Percentiles rank a stretch among this genome's conserved stretches.
Conservation (phyloP, 1,284 basidiomycete genomes). For the Xanthoconium separans region DNA sequence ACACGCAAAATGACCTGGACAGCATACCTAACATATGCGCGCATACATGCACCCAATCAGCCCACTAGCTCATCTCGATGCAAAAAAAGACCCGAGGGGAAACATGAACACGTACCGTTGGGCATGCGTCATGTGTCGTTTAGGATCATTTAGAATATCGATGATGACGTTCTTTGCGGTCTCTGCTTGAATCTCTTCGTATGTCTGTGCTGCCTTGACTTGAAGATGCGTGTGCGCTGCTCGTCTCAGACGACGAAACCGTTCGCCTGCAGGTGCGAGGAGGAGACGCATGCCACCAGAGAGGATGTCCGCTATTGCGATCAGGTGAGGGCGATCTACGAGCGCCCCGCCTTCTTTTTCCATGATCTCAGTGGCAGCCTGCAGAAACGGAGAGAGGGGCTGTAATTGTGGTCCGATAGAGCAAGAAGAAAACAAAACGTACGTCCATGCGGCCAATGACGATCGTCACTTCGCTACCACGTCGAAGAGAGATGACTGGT, state of each 20-base stretch:
- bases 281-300: conserved; percentile 25
- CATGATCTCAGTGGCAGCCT: conserved; percentile 30
- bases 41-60: neutral
- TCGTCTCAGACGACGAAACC: conserved; percentile 27
- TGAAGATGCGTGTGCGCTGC: conserved; percentile 39
- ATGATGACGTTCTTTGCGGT: conserved; percentile 36
- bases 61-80: neutral
- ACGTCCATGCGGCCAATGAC: conserved; percentile 34
- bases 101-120: conserved; percentile 22
- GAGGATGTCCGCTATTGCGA: conserved; percentile 28
- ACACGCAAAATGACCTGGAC: conserved; percentile 61
- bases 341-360: conserved; percentile 32
- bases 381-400: neutral
- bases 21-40: conserved; percentile 45
- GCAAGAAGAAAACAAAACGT: neutral
- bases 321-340: conserved; percentile 29
- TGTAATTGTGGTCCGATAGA: neutral
- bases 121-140: conserved; percentile 33
- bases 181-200: conserved; percentile 35
- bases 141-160: conserved; percentile 38
- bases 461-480: conserved; percentile 23
- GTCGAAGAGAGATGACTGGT: conserved; percentile 28
- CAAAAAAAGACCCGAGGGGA: neutral
- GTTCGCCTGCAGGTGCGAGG: conserved; percentile 18
- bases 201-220: conserved; percentile 31